Percentiles rank a stretch among this genome's conserved stretches.
These are phyloP conservation scores for Quercus lobata DNA, from an alignment of 331 rosid species.

Conservation along the genomic window DNA sequence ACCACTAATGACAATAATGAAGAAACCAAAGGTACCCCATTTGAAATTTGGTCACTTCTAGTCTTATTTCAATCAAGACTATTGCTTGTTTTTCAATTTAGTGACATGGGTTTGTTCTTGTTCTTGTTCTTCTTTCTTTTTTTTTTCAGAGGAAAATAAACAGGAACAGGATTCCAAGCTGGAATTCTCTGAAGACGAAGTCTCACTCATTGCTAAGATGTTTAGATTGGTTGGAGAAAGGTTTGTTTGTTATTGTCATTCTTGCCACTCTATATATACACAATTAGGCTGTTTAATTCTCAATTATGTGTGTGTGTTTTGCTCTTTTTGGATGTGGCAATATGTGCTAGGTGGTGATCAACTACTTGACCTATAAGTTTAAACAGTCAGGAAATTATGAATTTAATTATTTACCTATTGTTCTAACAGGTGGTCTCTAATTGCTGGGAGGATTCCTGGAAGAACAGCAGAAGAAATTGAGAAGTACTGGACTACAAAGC, in stretches of 20 bases:
- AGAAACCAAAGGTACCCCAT: neutral
- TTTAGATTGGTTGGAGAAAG: slow-evolving; percentile 23
- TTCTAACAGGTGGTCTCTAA: slow-evolving; percentile 21
- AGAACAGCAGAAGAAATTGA: slow-evolving; percentile 30
- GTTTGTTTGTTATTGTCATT: neutral
- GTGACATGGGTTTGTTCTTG: too few relatives aligned
- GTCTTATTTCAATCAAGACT: neutral
- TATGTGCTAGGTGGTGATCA: too few relatives aligned
- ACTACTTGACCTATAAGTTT: too few relatives aligned
- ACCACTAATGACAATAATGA: neutral
- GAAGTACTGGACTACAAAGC: slow-evolving; percentile 20
- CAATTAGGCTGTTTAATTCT: too few relatives aligned
- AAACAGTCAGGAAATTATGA: too few relatives aligned
- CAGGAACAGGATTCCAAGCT: neutral
- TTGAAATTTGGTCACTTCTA: neutral
- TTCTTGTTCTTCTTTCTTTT: too few relatives aligned
- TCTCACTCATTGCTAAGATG: slow-evolving; percentile 16
- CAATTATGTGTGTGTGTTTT: too few relatives aligned
- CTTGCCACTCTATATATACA: too few relatives aligned
- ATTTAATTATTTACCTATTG: too few relatives aligned
- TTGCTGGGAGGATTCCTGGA: slow-evolving; percentile 34
- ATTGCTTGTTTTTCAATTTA: neutral
- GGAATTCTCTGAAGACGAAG: neutral
- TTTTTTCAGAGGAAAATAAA: neutral
- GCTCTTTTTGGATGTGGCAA: neutral